phyloP scores from a whole-genome alignment of 2,329 filamentous ascomycete genomes.

The Septoria petroselini region DNA sequence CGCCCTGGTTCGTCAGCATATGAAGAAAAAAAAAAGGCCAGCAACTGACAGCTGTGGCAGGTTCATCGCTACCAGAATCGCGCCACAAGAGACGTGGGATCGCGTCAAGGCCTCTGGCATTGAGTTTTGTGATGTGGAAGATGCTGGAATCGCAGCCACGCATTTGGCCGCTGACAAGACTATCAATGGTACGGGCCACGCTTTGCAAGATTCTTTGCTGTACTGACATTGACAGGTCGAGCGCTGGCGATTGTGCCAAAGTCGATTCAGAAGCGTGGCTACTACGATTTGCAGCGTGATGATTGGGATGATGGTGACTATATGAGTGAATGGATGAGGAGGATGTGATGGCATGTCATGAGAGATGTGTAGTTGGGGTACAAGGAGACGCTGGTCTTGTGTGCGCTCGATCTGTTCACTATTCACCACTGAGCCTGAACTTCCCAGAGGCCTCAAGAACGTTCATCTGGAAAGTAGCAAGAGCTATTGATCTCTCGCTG shows the following conservation, averaged over 20 bases:
- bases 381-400: no score
- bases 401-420: no score
- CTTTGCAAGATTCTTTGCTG: neutral
- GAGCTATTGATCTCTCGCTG: no score
- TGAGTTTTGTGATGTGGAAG: conserved; percentile 27
- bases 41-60: conserved; percentile 16
- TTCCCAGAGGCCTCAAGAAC: no score
- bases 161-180: conserved; percentile 26
- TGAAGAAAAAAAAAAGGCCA: no score
- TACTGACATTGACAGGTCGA: conserved; percentile 24
- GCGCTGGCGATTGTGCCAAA: conserved; percentile 25
- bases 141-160: conserved; percentile 27
- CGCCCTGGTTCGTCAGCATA: conserved; percentile 27
- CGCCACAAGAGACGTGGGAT: conserved; percentile 23
- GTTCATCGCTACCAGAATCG: conserved; percentile 30
- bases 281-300: conserved; percentile 11
- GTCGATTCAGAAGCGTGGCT: conserved; percentile 8
- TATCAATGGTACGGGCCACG: conserved; percentile 26
- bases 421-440: no score
- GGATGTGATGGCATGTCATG: no score
- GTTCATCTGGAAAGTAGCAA: no score
- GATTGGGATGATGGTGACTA: conserved; percentile 16
- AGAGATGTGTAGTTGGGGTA: no score
- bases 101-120: conserved; percentile 18
- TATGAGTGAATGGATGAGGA: conserved; percentile 9